Evolutionary conservation across 2,329 filamentous ascomycete genomes (phyloP).

Genomic region (Colletotrichum sojae): DNA sequence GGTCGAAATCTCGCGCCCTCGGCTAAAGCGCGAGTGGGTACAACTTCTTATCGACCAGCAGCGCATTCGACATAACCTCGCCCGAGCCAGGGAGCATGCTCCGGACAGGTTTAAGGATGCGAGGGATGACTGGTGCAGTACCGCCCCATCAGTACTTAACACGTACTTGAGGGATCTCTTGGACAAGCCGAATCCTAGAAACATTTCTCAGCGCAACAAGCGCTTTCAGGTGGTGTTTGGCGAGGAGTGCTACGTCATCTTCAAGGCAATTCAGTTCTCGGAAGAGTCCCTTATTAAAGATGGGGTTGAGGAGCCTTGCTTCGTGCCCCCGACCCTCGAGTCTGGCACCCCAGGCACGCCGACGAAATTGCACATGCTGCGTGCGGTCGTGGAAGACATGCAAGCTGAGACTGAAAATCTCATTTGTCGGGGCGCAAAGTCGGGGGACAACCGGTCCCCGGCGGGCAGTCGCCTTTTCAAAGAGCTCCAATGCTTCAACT

Average conservation of each 20-base stretch:
- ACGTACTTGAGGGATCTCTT: constrained; percentile 67
- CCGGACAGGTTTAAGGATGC: constrained; percentile 63
- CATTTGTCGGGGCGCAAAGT: constrained; percentile 47
- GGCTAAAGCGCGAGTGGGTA: constrained; percentile 60
- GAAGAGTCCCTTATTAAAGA: constrained; percentile 56
- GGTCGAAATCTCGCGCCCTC: constrained; percentile 65
- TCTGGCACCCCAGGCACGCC: constrained; percentile 46
- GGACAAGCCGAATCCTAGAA: constrained; percentile 52
- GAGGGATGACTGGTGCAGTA: constrained; percentile 55
- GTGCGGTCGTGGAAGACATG: constrained; percentile 65
- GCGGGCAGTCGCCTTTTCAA: constrained; percentile 26
- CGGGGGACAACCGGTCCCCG: constrained; percentile 14
- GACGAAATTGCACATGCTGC: constrained; percentile 57
- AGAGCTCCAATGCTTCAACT: constrained; percentile 39
- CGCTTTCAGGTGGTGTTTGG: constrained; percentile 69
- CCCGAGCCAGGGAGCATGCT: constrained; percentile 58
- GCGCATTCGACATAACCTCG: constrained; percentile 58
- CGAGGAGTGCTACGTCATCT: constrained; percentile 62
- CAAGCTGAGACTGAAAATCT: constrained; percentile 63
- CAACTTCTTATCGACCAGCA: constrained; percentile 60
- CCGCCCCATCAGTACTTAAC: constrained; percentile 62
- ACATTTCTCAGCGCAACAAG: constrained; percentile 70
- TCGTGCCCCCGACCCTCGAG: constrained; percentile 51
- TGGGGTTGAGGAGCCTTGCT: constrained; percentile 56
- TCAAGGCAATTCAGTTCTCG: constrained; percentile 64